phyloP scores from a whole-genome alignment of 1,139 yeast genomes.

The Suhomyces choctaworum region DNA sequence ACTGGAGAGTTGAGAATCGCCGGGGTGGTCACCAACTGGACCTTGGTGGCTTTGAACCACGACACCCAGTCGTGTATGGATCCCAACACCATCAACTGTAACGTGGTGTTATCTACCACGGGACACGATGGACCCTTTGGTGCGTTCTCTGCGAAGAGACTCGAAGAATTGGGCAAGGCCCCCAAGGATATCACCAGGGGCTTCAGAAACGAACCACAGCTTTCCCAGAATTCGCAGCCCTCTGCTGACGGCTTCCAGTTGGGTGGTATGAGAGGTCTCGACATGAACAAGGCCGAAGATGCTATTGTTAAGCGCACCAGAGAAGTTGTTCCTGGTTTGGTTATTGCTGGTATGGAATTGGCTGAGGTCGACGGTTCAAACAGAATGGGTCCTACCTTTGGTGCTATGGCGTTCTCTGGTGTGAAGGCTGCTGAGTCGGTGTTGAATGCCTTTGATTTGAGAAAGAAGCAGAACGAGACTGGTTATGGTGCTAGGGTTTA shows the following conservation, averaged over 20 bases:
- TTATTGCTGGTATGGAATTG: slow-evolving; percentile 80
- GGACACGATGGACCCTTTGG: slow-evolving; percentile 89
- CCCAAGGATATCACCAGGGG: slow-evolving; percentile 24
- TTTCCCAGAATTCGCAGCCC: slow-evolving; percentile 2
- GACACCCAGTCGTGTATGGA: slow-evolving; percentile 83
- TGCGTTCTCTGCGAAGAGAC: slow-evolving; percentile 66
- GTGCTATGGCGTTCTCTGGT: slow-evolving; percentile 78
- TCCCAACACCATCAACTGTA: slow-evolving; percentile 76
- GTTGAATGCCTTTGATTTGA: slow-evolving; percentile 49
- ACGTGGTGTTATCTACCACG: slow-evolving; percentile 69
- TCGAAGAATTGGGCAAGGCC: slow-evolving; percentile 35
- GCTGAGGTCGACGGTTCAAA: slow-evolving; percentile 76
- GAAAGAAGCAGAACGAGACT: slow-evolving; percentile 44
- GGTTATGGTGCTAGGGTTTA: slow-evolving; percentile 17
- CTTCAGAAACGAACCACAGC: slow-evolving; percentile 16
- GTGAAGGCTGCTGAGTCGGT: slow-evolving; percentile 72
- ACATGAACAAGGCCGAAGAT: slow-evolving; percentile 78
- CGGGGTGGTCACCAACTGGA: slow-evolving; percentile 85
- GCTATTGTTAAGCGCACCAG: slow-evolving; percentile 72
- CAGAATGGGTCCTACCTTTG: slow-evolving; percentile 86
- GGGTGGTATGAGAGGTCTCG: slow-evolving; percentile 77
- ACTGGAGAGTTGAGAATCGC: slow-evolving; percentile 65
- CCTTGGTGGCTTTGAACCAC: slow-evolving; percentile 73
- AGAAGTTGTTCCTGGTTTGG: slow-evolving; percentile 69
- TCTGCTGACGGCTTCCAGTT: slow-evolving; percentile 48